Conservation (phyloP, 495 filamentous ascomycete genomes). For the Thozetella sp. region DNA sequence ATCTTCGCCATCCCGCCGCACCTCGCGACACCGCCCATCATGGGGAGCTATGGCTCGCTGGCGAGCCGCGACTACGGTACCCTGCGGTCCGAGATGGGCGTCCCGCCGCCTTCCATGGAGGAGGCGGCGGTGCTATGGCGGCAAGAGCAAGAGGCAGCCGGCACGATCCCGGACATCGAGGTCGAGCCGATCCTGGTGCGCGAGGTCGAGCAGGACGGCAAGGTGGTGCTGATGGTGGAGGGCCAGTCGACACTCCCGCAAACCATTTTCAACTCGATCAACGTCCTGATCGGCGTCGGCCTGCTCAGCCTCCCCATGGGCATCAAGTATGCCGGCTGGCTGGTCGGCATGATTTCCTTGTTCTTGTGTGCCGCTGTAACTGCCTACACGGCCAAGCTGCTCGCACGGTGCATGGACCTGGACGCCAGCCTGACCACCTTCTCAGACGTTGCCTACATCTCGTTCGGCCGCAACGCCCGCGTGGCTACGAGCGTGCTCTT, state of each 20-base stretch:
- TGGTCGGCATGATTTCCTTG: slow-evolving; percentile 80
- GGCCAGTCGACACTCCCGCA: slow-evolving; percentile 94
- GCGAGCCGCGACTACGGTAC: slow-evolving; percentile 69
- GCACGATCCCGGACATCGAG: slow-evolving; percentile 58
- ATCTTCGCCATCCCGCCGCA: slow-evolving; percentile 66
- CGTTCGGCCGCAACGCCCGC: slow-evolving; percentile 83
- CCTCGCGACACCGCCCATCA: slow-evolving; percentile 60
- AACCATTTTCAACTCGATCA: slow-evolving; percentile 96
- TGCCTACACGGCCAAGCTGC: slow-evolving; percentile 81
- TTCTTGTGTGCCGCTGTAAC: slow-evolving; percentile 73
- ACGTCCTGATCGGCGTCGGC: slow-evolving; percentile 91
- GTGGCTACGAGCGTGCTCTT: slow-evolving; percentile 84
- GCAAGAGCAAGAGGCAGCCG: slow-evolving; percentile 63
- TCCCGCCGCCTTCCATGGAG: slow-evolving; percentile 63
- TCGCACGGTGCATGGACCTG: slow-evolving; percentile 88
- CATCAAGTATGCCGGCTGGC: slow-evolving; percentile 88
- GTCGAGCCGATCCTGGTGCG: slow-evolving; percentile 81
- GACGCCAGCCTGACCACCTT: slow-evolving; percentile 78
- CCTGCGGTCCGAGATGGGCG: slow-evolving; percentile 65
- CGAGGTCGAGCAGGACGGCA: slow-evolving; percentile 87
- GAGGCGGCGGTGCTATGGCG: slow-evolving; percentile 72
- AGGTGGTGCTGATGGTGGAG: slow-evolving; percentile 76
- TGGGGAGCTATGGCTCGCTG: slow-evolving; percentile 68
- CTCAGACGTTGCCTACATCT: slow-evolving; percentile 90
- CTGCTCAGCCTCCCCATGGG: slow-evolving; percentile 87